Evolutionary conservation across 441 rosid species (phyloP), one percentile per base, ranked within the genome.

Genomic region (Bruguiera hainesii): DNA sequence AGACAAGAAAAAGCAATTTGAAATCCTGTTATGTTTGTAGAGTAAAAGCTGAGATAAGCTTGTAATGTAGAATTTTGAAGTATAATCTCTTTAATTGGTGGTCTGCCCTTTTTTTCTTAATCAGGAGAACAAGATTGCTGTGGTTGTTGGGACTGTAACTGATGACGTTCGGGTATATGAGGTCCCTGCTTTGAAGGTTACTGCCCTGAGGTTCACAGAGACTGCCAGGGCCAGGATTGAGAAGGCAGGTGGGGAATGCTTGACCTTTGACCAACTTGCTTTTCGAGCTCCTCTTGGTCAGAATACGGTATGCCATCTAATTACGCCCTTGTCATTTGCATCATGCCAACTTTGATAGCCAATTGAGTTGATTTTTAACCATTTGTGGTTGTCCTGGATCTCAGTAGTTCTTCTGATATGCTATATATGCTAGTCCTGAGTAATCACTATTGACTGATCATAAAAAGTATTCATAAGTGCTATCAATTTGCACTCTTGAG

Each of bases 181-280:
- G 58, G 58, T 55, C 29, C 58, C 58, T 23, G 58, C 58, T 23
- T 23, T 55, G 58, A 55, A 55, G 30, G 58, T 55, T 55, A 55
- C 58, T 55, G 58, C 58, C 30, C 58, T 55, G 58, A 55, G 58
- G 30, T 55, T 55, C 29, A 55, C 58, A 9, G 58, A 55, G 58
- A 55, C 58, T 23, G 58, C 58, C 28, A 55, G 58, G 58, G 58
- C 58, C 8, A 55, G 91, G 68, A 87, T 89, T 30, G 92, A 87
- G 85, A 87, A 87, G 75, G 90, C 90, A 19, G 95, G 95, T 31
- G 95, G 95, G 9, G 92, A 89, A 68, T 89, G 95, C 78, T 76
- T 89, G 69, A 87, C 95, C 21, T 89, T 89, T 66, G 95, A 89
- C 37, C 95, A 89, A 78, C 90, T 89, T 50, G 89, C 95, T 39